Base-by-base conservation (phyloP, 495 filamentous ascomycete species). In the Monascus purpureus region DNA sequence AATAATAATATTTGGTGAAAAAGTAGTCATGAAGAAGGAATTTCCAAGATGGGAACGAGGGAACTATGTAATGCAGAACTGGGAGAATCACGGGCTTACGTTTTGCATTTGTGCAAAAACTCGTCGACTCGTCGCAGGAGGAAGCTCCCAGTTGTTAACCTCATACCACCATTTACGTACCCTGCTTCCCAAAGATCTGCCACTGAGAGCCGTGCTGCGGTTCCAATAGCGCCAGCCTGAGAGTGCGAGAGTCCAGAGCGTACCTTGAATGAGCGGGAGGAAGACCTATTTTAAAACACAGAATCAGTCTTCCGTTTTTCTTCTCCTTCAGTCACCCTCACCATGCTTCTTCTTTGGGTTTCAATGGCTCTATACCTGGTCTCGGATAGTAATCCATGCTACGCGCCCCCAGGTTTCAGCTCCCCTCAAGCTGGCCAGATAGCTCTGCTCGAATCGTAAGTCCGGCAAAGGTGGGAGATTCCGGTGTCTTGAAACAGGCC, bases 371-470 rank as follows among this genome's bases (percentile, higher is more conserved):
- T n/a, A n/a, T n/a, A n/a, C 80, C 71, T 96, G 88, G 55, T 96
- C 90, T 45, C 83, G 57, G 29, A 79, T 49, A 13, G 90, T 96
- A 39, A 96, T 88, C 69, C 73, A 82, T 15, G 67, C 68, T 22
- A 97, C 69, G 39, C 70, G 71, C 55, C 77, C 73, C 74, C 72
- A 82, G 16, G 72, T 75, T 36, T 90, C 69, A 13, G 82, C 82
- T 30, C 69, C 63, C 41, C 73, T 70, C 33, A 97, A 73, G 50
- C 83, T 87, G 29, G 77, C 77, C 25, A 97, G 65, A 49, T 96
- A 96, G 59, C 85, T 93, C 68, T 97, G 90, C 63, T 97, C 90
- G 54, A 96, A 96, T 31, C 90, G 68, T 41, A 97, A 58, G 55
- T 97, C 90, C 1, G 90, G 90, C 45, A 97, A 57, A 1, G 92